phyloP scores from a whole-genome alignment of 495 filamentous ascomycete species.

The Trichocladium antarcticum region DNA sequence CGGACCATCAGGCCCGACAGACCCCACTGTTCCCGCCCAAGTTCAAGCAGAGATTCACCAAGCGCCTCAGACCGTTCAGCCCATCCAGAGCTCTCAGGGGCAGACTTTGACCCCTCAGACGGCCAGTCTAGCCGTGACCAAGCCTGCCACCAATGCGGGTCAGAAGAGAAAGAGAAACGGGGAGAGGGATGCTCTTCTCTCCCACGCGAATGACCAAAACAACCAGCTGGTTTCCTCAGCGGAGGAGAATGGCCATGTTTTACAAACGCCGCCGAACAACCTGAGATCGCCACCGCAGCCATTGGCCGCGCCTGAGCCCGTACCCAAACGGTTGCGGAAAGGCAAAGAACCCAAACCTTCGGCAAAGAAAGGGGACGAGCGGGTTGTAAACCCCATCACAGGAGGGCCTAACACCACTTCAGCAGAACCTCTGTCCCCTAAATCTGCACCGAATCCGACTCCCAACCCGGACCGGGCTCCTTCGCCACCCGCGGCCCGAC shows the following conservation, averaged over 20 bases:
- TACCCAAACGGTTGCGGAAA: constrained; percentile 21
- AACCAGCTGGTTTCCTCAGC: not conserved
- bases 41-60: too few relatives aligned
- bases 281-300: not conserved
- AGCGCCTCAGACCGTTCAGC: not conserved
- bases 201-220: not conserved
- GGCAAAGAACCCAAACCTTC: constrained; percentile 11
- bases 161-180: constrained; percentile 25
- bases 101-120: constrained; percentile 3
- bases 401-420: not conserved
- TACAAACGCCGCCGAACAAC: constrained; percentile 3
- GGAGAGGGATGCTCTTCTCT: constrained; percentile 1
- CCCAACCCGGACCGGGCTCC: not conserved
- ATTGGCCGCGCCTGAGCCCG: constrained; percentile 4
- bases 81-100: not conserved
- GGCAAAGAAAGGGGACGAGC: constrained; percentile 4
- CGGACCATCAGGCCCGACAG: not conserved
- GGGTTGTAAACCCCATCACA: not conserved
- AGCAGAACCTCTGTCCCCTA: not conserved
- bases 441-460: not conserved
- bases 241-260: constrained; percentile 4
- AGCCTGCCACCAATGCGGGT: not conserved
- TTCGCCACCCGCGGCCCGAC: not conserved
- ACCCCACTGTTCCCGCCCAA: too few relatives aligned
- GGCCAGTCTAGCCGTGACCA: constrained; percentile 3